phyloP scores from a whole-genome alignment of 768 basidiomycete species.

The Tylopilus plumbeoviolaceoides region DNA sequence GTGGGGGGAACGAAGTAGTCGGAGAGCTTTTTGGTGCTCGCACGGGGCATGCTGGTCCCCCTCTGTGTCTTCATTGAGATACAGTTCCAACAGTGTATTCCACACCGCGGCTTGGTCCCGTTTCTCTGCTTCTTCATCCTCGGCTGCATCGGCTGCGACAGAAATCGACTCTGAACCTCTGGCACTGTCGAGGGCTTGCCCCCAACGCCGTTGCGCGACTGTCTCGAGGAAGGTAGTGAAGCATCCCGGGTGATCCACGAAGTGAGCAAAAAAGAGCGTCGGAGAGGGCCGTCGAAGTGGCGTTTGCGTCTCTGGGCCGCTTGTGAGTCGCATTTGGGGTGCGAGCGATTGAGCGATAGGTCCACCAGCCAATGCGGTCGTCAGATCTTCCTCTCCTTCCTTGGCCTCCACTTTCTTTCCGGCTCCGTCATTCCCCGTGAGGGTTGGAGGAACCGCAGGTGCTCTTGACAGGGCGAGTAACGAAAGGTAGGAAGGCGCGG shows the following conservation, averaged over 20 bases:
- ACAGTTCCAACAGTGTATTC: conserved; percentile 95
- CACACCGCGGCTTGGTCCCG: conserved; percentile 82
- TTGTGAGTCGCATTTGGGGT: conserved; percentile 5
- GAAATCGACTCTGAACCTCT: conserved; percentile 8
- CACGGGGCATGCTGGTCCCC: conserved; percentile 18
- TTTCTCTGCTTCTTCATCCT: conserved; percentile 51
- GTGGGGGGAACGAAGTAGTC: conserved; percentile 54
- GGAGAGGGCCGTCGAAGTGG: conserved; percentile 68
- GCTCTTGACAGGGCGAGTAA: conserved; percentile 72
- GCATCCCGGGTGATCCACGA: conserved; percentile 80
- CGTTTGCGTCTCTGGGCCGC: conserved; percentile 19
- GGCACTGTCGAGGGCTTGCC: conserved; percentile 54
- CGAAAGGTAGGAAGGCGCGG: conserved; percentile 65
- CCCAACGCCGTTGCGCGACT: conserved; percentile 77
- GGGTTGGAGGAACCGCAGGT: conserved; percentile 39
- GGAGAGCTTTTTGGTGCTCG: conserved; percentile 59
- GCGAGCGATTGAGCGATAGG: conserved; percentile 17
- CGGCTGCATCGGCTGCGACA: conserved; percentile 13
- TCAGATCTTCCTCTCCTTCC: conserved; percentile 17
- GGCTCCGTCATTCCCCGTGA: conserved; percentile 30
- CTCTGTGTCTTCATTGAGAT: conserved; percentile 49
- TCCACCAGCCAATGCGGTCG: conserved; percentile 23
- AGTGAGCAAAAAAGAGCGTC: conserved; percentile 87
- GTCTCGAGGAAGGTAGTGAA: conserved; percentile 88
- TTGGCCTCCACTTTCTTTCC: conserved; percentile 18